Base-by-base conservation (phyloP, 768 basidiomycete genomes). In the Pleurotus salmoneostramineus region DNA sequence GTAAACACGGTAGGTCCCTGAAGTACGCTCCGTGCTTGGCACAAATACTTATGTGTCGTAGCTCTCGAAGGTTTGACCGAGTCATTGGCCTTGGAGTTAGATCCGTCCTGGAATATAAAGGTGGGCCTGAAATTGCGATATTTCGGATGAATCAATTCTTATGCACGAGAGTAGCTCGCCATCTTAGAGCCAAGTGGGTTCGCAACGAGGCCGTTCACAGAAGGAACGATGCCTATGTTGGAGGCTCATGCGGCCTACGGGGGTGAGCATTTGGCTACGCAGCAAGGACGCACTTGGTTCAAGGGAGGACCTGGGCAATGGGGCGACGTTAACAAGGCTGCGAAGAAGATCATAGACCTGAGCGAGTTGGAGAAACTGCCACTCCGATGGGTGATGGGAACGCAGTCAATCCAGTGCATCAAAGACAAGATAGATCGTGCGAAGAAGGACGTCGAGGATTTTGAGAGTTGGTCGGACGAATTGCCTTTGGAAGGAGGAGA, bases 61-160 rank as follows among this genome's bases (percentile, higher is more conserved):
- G 68, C 68, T 1, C 15, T 68, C 0, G 71, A 74, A 44, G 68
- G 66, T 8, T 57, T 71, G 35, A 67, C 62, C 7, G 64, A 69
- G 50, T 35, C 65, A 2, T 56, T 76, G 2, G 63, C 65, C 1
- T 59, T 56, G 27, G 75, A 76, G 44, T 8, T 76, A 6, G 64
- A 70, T 17, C 72, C 72, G 1, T 55, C 48, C 7, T 76, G 75
- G 73, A 76, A 74, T 49, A 73, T 74, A 17, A 51, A 60, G 35
- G 40, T 40, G 44, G 17, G 44, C n/a, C 10, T 45, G 44, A 17
- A 45, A 2, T 6, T 1, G 44, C 15, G 2, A 2, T 17, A 15
- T 45, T 17, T 10, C 40, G 1, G 40, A 42, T n/a, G 40, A 42
- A 42, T n/a, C 1, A 8, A 42, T 27, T 8, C 40, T 42, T 8